Base-by-base conservation (phyloP, 2,329 filamentous ascomycete genomes). In the Phyllosticta capitalensis region DNA sequence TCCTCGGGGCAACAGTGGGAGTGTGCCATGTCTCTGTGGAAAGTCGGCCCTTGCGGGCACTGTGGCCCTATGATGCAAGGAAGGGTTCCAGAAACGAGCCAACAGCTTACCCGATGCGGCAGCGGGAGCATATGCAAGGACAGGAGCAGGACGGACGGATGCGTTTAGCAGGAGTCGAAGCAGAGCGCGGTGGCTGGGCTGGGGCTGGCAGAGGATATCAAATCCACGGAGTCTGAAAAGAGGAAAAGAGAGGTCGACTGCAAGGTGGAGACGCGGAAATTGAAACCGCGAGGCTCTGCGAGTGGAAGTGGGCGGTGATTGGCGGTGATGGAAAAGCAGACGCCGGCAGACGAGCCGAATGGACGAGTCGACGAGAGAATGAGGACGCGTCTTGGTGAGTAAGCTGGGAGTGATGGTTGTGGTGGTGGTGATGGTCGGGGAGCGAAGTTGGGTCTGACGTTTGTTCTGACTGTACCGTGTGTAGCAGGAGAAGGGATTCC, bases 231-330 rank as follows among this genome's bases (percentile, higher is more conserved):
- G 54, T 24, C 33, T 26, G 28, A n/a, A 30, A 21, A 52, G 51
- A 30, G 30, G 56, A 59, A 30, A 55, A 24, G 38, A 45, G 57
- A 48, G 52, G 57, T 55, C 55, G 52, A 54, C 33, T 52, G 26
- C 54, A 59, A 38, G 22, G 52, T 59, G 57, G 52, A 59, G 57
- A 54, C 57, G 57, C 54, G 57, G 57, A 59, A 55, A 59, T 59
- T 59, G 57, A 59, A 50, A 52, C 57, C 57, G 51, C 57, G 57
- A 55, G 52, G 57, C 57, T 55, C 52, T 24, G 26, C 45, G 53
- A 2, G 7, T 9, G 45, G 45, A 49, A n/a, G 6, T 9, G 45
- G 50, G 57, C 12, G 17, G 52, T 48, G 24, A 59, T 55, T 55
- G 57, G 57, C 57, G n/a, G n/a, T n/a, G n/a, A n/a, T n/a, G n/a